Evolutionary conservation across 2,329 filamentous ascomycete genomes (phyloP).

Genomic region (Pseudopyricularia cyperi): DNA sequence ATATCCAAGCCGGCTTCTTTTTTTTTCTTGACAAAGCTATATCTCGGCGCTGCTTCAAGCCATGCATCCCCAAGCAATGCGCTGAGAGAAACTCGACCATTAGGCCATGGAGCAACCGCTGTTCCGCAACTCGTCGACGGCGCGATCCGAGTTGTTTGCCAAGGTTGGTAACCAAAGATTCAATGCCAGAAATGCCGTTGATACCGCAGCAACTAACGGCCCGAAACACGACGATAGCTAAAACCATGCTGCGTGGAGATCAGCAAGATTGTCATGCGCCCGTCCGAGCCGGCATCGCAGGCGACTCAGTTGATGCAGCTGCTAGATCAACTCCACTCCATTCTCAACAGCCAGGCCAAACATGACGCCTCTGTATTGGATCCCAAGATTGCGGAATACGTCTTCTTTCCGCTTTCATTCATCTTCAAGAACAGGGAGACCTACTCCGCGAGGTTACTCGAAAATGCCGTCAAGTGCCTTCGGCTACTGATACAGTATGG

Average conservation of each 20-base stretch:
- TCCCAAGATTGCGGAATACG: slow-evolving; percentile 78
- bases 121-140: slow-evolving; percentile 11
- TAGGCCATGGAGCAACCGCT: slow-evolving; percentile 4
- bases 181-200: background rate
- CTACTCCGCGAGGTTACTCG: slow-evolving; percentile 59
- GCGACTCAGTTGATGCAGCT: slow-evolving; percentile 31
- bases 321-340: slow-evolving; percentile 27
- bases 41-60: background rate
- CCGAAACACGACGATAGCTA: slow-evolving; percentile 27
- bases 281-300: slow-evolving; percentile 22
- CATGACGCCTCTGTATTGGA: slow-evolving; percentile 46
- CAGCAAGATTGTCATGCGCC: slow-evolving; percentile 40
- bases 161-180: slow-evolving; percentile 7
- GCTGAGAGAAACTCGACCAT: background rate
- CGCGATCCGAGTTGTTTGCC: slow-evolving; percentile 12
- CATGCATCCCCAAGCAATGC: background rate
- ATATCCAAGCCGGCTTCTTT: too few relatives aligned
- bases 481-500: slow-evolving; percentile 61
- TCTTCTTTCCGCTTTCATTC: slow-evolving; percentile 85
- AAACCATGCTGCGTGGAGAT: slow-evolving; percentile 50
- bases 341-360: slow-evolving; percentile 31
- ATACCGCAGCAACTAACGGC: background rate
- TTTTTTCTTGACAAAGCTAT: too few relatives aligned
- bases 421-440: slow-evolving; percentile 66
- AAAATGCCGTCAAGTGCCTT: slow-evolving; percentile 65